phyloP scores from a whole-genome alignment of 768 basidiomycete species.

The Mrakia hoshinonis region DNA sequence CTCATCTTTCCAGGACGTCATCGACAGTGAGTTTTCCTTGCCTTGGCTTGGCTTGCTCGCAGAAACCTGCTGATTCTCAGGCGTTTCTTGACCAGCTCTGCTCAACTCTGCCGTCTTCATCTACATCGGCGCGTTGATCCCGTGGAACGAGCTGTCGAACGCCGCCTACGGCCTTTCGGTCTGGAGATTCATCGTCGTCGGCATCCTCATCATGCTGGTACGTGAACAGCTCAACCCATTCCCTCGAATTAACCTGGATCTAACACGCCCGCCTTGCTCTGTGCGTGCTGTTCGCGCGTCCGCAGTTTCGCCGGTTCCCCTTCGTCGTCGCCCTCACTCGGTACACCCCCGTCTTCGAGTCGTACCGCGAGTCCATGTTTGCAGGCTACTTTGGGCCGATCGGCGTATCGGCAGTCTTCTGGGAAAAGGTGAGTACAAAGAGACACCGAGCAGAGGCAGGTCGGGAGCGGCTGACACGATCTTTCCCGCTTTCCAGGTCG shows the following conservation, averaged over 20 bases:
- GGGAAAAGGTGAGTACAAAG: too few species aligned
- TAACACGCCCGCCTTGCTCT: background rate
- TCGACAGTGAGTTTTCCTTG: constrained; percentile 3
- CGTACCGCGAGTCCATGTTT: constrained; percentile 5
- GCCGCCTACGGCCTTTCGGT: constrained; percentile 35
- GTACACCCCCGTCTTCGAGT: constrained; percentile 10
- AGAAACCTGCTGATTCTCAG: too few species aligned
- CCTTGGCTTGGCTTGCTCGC: background rate
- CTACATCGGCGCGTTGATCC: constrained; percentile 42
- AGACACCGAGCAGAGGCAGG: too few species aligned
- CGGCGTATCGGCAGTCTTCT: constrained; percentile 38
- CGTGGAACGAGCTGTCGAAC: constrained; percentile 36
- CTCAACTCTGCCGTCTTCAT: constrained; percentile 37
- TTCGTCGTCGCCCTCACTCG: constrained; percentile 37
- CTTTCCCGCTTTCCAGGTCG: too few species aligned
- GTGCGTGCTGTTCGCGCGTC: background rate
- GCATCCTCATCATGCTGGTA: constrained; percentile 39
- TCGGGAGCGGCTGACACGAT: too few species aligned
- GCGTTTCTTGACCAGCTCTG: background rate
- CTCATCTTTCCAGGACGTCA: constrained; percentile 21
- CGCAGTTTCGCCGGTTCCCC: constrained; percentile 39
- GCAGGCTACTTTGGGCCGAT: constrained; percentile 3
- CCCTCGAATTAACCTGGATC: background rate
- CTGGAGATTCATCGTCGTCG: constrained; percentile 42
- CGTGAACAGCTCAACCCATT: background rate